These are phyloP conservation scores for Penicillium antarcticum DNA, from an alignment of 495 filamentous ascomycete species.

Conservation along the genomic window DNA sequence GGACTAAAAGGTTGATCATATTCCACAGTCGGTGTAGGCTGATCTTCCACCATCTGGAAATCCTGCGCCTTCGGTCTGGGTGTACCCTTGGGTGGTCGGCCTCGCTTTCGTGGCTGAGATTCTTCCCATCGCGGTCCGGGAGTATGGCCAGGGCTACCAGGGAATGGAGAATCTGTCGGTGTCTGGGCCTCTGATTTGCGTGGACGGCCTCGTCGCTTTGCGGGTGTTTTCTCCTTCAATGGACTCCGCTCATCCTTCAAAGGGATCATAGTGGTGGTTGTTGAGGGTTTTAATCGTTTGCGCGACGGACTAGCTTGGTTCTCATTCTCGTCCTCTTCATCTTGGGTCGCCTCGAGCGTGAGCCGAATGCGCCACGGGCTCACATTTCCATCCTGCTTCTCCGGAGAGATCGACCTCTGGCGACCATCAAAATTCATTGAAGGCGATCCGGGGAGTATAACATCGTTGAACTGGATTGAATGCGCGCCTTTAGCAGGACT, in stretches of 20 bases:
- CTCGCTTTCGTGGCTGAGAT: constrained; percentile 32
- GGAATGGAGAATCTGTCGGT: constrained; percentile 31
- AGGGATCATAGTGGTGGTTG: constrained; percentile 52
- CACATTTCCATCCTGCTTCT: constrained; percentile 37
- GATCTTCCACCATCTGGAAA: constrained; percentile 10
- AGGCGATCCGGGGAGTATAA: constrained; percentile 42
- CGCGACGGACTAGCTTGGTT: constrained; percentile 29
- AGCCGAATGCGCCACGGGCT: constrained; percentile 59
- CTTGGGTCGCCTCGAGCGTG: constrained; percentile 55
- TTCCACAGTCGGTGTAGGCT: constrained; percentile 12
- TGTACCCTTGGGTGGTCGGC: constrained; percentile 38
- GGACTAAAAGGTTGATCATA: constrained; percentile 16
- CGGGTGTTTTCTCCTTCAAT: constrained; percentile 29
- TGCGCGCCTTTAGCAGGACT: constrained; percentile 40
- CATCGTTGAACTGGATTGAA: constrained; percentile 45
- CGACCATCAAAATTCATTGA: constrained; percentile 33
- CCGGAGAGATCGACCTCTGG: constrained; percentile 34
- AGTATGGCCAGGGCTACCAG: constrained; percentile 37
- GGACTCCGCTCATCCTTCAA: constrained; percentile 45
- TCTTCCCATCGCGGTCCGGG: constrained; percentile 12
- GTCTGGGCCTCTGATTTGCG: constrained; percentile 38
- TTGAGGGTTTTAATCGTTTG: constrained; percentile 37
- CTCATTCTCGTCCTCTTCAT: constrained; percentile 33
- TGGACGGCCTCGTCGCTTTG: constrained; percentile 42
- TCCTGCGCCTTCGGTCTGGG: constrained; percentile 15